A percentile compares a stretch with the other conserved stretches of the same genome.
Evolutionary conservation across 768 basidiomycete genomes (phyloP).

Genomic region (Boletus coccyginus): DNA sequence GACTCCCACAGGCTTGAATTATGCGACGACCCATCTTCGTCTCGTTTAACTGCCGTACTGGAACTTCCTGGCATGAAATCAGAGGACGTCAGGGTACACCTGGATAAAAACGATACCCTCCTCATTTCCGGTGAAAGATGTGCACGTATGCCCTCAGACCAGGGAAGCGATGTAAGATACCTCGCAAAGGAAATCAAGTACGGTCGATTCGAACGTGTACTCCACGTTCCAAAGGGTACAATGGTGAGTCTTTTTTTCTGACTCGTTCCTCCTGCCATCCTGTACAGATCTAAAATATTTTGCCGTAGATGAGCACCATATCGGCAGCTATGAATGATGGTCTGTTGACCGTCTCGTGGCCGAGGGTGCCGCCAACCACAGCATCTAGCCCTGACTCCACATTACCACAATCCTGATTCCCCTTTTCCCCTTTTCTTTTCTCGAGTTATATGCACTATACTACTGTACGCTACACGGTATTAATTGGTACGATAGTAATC

Average conservation of each 20-base stretch:
- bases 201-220: constrained; percentile 36
- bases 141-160: constrained; percentile 13
- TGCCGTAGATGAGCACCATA: constrained; percentile 33
- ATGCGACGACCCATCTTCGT: constrained; percentile 35
- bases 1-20: constrained; percentile 35
- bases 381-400: constrained; percentile 4
- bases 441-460: not conserved
- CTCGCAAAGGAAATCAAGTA: constrained; percentile 39
- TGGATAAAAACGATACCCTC: constrained; percentile 30
- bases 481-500: constrained; percentile 12
- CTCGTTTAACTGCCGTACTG: constrained; percentile 34
- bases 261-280: constrained; percentile 1
- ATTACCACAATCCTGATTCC: not conserved
- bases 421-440: not conserved
- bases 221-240: constrained; percentile 36
- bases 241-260: constrained; percentile 25
- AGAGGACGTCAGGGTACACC: constrained; percentile 34
- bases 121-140: constrained; percentile 36
- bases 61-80: constrained; percentile 41
- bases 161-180: constrained; percentile 20
- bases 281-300: not conserved
- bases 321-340: constrained; percentile 40
- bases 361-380: constrained; percentile 23
- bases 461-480: constrained; percentile 7
- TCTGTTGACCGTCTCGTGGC: constrained; percentile 40